These are phyloP conservation scores for Allomyces macrogynus DNA, from an alignment of 192 early-diverging fungal genomes.

Conservation along the genomic window DNA sequence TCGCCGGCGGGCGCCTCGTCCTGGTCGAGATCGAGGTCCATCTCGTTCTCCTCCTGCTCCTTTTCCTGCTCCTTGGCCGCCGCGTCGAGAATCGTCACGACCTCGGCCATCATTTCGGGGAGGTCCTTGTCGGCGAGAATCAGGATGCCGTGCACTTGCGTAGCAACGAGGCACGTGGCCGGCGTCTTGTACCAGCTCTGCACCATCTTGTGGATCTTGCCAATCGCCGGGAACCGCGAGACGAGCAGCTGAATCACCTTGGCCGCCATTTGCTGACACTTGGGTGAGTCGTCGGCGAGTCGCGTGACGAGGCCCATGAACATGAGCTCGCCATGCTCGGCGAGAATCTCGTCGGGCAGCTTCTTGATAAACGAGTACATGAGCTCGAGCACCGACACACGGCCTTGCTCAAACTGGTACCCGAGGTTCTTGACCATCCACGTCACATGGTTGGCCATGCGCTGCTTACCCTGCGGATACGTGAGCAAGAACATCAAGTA, in stretches of 20 bases:
- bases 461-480: conserved; percentile 72
- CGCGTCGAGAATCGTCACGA: background rate
- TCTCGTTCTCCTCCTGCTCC: conserved; percentile 17
- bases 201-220: conserved; percentile 43
- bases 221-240: conserved; percentile 30
- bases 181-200: conserved; percentile 44
- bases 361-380: conserved; percentile 58
- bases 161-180: background rate
- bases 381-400: conserved; percentile 74
- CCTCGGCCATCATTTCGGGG: background rate
- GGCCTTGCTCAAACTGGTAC: conserved; percentile 82
- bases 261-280: conserved; percentile 77
- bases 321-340: conserved; percentile 55
- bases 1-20: conserved; percentile 22
- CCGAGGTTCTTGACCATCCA: conserved; percentile 76
- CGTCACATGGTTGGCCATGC: conserved; percentile 63
- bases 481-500: conserved; percentile 83
- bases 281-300: conserved; percentile 74
- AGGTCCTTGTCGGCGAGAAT: conserved; percentile 1
- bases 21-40: conserved; percentile 21
- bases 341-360: conserved; percentile 55
- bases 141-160: background rate
- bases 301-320: conserved; percentile 68
- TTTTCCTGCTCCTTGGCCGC: conserved; percentile 5
- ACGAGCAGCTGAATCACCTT: conserved; percentile 48